phyloP scores from a whole-genome alignment of 345 rosid species.

The Triadica sebifera region DNA sequence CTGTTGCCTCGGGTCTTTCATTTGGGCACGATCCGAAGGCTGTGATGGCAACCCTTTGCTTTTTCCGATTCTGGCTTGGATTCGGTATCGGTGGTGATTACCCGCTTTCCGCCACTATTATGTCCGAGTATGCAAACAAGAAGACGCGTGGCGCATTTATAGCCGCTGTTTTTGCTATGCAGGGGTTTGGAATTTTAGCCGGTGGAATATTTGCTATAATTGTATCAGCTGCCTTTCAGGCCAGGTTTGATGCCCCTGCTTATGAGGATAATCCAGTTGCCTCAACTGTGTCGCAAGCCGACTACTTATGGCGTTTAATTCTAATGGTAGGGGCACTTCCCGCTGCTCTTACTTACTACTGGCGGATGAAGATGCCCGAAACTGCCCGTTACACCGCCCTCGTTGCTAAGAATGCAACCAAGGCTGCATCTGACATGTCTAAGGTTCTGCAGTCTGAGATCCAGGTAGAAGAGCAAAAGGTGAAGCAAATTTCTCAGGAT shows the following conservation, averaged over 20 bases:
- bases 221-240: constrained; percentile 47
- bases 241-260: constrained; percentile 49
- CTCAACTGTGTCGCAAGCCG: constrained; percentile 68
- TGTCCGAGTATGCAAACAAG: constrained; percentile 87
- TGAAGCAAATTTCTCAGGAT: constrained; percentile 20
- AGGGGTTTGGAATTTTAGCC: constrained; percentile 75
- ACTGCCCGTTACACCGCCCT: constrained; percentile 89
- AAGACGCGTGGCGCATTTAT: constrained; percentile 86
- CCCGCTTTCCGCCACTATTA: constrained; percentile 77
- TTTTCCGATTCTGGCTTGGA: constrained; percentile 85
- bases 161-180: constrained; percentile 95
- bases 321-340: constrained; percentile 82
- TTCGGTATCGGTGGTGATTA: constrained; percentile 84
- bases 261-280: constrained; percentile 42
- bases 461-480: constrained; percentile 50
- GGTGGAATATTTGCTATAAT: constrained; percentile 72
- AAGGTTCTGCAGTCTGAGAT: constrained; percentile 71
- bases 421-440: constrained; percentile 78
- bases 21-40: constrained; percentile 45
- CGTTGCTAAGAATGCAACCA: constrained; percentile 68
- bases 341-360: constrained; percentile 74
- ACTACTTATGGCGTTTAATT: constrained; percentile 79
- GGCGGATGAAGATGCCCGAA: constrained; percentile 86
- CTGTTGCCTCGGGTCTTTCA: constrained; percentile 67
- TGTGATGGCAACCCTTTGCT: constrained; percentile 65